Evolutionary conservation across 2,329 filamentous ascomycete species (phyloP), one percentile per base, ranked within the genome.

Genomic region (Penicillium sp.): DNA sequence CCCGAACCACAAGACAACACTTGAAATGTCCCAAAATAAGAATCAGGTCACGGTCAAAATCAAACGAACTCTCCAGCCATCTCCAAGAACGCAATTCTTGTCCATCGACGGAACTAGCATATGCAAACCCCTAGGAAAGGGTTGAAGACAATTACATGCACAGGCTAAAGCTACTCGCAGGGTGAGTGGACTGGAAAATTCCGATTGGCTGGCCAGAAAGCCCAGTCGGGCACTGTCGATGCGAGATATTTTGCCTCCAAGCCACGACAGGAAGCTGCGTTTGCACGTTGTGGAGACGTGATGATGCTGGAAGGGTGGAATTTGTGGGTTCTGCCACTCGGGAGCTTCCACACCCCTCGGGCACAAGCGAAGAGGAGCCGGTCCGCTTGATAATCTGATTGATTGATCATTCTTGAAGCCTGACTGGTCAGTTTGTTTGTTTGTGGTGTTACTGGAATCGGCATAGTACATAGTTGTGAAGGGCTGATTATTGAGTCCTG

Each of bases 201-300:
- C 40, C 19, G n/a, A 11, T 22, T 19, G 11, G 22, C 40, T 13
- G 22, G 22, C 11, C 40, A 4, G 19, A 13, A 7, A 11, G 45
- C 35, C 57, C 48, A 57, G 45, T 30, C 16, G 37, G 40, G 51
- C 30, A 30, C 6, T 13, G 40, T 30, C 49, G 40, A 42, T 25
- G 42, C 51, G 57, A 51, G 57, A 51, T 25, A 22, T 37, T 26
- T 59, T 46, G 35, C 55, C 45, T 45, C 56, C 52, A 62, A 63
- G 53, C 57, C 60, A 55, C 52, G 62, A 65, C 55, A 60, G 62
- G 62, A 62, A 65, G 62, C 60, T 62, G 57, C 54, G 59, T 54
- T 42, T 33, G 42, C 30, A 58, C 43, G 53, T 22, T 22, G 53
- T 48, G 53, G 42, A n/a, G 40, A 46, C 53, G 11, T 6, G 16